Conservation (phyloP, 2,329 filamentous ascomycete species). For the Thielaviopsis punctulata region DNA sequence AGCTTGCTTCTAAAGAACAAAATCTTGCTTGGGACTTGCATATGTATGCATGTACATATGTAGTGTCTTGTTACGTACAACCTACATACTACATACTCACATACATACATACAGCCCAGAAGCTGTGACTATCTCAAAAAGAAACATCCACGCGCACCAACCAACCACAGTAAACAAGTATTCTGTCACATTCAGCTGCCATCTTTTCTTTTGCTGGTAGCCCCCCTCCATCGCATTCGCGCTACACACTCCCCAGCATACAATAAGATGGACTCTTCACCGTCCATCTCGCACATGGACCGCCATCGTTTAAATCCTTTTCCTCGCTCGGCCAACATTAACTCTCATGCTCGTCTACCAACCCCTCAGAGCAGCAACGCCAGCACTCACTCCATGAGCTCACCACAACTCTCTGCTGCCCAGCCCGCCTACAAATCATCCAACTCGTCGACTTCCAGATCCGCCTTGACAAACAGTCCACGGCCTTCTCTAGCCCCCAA, state of each 20-base stretch:
- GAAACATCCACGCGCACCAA: not conserved
- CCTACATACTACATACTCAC: no score
- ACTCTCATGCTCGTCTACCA: conserved; percentile 9
- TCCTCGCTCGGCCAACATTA: conserved; percentile 13
- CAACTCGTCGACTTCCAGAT: conserved; percentile 22
- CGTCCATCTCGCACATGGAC: conserved; percentile 29
- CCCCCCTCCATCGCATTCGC: no score
- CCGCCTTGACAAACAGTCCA: conserved; percentile 20
- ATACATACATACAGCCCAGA: no score
- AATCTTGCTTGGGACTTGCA: no score
- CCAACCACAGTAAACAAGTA: not conserved
- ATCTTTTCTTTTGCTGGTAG: not conserved
- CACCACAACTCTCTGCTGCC: conserved; percentile 20
- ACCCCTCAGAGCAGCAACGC: conserved; percentile 27
- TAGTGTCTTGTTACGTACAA: no score
- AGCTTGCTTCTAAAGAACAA: not conserved
- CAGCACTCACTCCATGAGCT: conserved; percentile 23
- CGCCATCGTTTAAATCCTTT: conserved; percentile 26
- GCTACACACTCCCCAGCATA: no score
- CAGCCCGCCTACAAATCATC: conserved; percentile 22
- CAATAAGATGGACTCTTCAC: conserved; percentile 16
- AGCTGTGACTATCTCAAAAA: not conserved
- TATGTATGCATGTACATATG: not conserved
- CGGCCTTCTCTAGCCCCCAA: conserved; percentile 25
- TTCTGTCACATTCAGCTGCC: not conserved